phyloP scores from a whole-genome alignment of 306 rosid genomes.

The Gastrolobium villosum region DNA sequence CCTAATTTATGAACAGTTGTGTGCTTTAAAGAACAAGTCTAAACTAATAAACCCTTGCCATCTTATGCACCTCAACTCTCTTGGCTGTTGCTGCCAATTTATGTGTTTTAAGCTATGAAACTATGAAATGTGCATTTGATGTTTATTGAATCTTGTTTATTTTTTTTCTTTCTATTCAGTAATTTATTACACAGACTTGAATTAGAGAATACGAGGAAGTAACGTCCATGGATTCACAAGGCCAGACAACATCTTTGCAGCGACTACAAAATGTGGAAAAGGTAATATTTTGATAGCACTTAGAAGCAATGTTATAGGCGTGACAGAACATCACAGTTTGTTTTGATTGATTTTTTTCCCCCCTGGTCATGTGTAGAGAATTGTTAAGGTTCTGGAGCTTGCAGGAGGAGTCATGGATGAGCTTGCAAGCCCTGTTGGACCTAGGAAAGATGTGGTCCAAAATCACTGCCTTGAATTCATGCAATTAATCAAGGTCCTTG shows the following conservation, averaged over 20 bases:
- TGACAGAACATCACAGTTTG: background rate
- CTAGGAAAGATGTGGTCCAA: slow-evolving; percentile 80
- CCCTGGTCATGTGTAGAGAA: slow-evolving; percentile 54
- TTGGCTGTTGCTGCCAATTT: background rate
- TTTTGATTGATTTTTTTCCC: slow-evolving; percentile 18
- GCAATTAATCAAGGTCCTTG: slow-evolving; percentile 84
- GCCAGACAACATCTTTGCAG: slow-evolving; percentile 82
- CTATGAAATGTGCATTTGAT: slow-evolving; percentile 25
- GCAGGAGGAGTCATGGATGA: slow-evolving; percentile 96
- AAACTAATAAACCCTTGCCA: background rate
- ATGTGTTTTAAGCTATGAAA: slow-evolving; percentile 16
- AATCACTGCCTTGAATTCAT: slow-evolving; percentile 85
- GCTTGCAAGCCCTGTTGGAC: slow-evolving; percentile 80
- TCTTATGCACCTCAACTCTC: background rate
- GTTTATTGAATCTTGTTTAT: background rate
- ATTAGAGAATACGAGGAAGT: slow-evolving; percentile 26
- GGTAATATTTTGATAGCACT: slow-evolving; percentile 40
- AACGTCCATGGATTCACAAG: slow-evolving; percentile 75
- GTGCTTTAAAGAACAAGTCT: background rate
- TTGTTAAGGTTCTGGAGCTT: slow-evolving; percentile 86
- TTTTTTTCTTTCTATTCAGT: background rate
- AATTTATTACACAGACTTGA: slow-evolving; percentile 5
- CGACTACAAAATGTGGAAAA: slow-evolving; percentile 57
- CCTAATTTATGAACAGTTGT: background rate
- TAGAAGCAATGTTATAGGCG: background rate